Evolutionary conservation across 2,329 filamentous ascomycete genomes (phyloP).

Genomic region (Penicillium verrucosum): DNA sequence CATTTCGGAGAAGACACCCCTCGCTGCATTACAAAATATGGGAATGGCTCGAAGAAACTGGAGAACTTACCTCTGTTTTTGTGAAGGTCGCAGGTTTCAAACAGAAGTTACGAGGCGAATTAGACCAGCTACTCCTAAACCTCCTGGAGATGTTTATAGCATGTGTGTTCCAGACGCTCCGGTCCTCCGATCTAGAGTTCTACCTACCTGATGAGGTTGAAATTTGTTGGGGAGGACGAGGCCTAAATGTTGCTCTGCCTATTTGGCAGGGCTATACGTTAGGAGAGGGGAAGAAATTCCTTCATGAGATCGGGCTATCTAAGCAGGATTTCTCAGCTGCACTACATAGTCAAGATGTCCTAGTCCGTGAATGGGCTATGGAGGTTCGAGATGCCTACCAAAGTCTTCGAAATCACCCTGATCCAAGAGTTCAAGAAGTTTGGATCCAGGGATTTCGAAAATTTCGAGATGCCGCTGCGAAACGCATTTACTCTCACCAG

Average conservation of each 20-base stretch:
- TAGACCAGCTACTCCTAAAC: neutral
- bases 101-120: neutral
- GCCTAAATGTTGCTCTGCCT: neutral
- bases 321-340: neutral
- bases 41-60: no score
- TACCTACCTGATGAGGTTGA: neutral
- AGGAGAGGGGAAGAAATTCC: neutral
- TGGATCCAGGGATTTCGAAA: neutral
- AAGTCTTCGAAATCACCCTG: neutral
- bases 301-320: neutral
- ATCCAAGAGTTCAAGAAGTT: neutral
- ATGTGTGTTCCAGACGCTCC: neutral
- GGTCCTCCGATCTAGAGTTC: neutral
- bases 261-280: neutral
- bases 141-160: neutral
- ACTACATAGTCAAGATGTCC: neutral
- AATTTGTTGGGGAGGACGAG: neutral
- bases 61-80: no score
- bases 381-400: neutral
- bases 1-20: no score
- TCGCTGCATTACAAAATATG: no score
- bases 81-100: slow-evolving; percentile 1
- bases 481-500: neutral
- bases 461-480: neutral
- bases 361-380: neutral